phyloP scores from a whole-genome alignment of 768 basidiomycete species.

The Tulasnella sp. region DNA sequence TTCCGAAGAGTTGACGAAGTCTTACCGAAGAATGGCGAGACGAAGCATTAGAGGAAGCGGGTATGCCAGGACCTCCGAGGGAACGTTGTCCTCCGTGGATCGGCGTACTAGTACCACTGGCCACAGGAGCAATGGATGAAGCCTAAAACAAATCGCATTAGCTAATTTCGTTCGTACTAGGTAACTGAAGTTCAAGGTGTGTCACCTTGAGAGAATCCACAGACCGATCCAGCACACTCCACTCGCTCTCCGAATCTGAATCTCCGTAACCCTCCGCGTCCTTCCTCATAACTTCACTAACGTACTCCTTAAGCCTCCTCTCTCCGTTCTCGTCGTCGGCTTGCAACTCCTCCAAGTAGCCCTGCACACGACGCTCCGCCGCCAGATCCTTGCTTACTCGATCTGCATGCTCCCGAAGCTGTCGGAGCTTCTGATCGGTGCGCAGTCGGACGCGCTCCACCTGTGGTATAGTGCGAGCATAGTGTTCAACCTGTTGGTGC shows the following conservation, averaged over 20 bases:
- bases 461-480: background rate
- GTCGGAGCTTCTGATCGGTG: slow-evolving; percentile 3
- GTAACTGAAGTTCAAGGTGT: background rate
- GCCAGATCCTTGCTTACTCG: slow-evolving; percentile 1
- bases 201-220: background rate
- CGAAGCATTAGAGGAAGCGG: no score
- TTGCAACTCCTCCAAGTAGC: slow-evolving; percentile 10
- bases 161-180: no score
- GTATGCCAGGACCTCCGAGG: no score
- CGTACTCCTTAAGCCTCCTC: slow-evolving; percentile 11
- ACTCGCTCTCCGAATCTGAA: slow-evolving; percentile 11
- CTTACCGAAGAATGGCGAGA: no score
- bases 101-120: no score
- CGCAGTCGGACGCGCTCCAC: background rate
- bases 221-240: background rate
- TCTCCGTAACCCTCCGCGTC: slow-evolving; percentile 8
- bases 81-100: no score
- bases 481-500: slow-evolving; percentile 4
- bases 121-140: no score
- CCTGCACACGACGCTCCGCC: slow-evolving; percentile 5
- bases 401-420: slow-evolving; percentile 7
- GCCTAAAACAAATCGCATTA: no score
- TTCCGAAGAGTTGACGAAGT: no score
- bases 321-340: slow-evolving; percentile 6
- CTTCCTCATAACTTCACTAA: slow-evolving; percentile 3